Conservation (phyloP, 106 monocot genomes). For the Phalaenopsis equestris region DNA sequence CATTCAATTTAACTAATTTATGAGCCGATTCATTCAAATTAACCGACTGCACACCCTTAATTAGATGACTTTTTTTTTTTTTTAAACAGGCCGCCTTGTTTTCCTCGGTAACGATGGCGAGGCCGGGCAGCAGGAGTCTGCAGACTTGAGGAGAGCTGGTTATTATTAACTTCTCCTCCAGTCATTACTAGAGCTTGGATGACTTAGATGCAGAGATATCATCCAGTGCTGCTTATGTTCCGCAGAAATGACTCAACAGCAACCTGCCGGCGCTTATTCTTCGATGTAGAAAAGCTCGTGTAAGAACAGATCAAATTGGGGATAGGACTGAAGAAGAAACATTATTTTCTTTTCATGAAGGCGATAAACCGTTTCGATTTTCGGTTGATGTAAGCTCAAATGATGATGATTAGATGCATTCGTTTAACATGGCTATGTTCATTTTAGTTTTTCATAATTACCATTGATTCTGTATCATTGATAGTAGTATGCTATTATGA, state of each 20-base stretch:
- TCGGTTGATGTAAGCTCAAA: too few species aligned
- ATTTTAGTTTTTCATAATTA: too few species aligned
- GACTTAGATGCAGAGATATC: not conserved
- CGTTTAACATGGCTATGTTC: too few species aligned
- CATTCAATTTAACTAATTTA: too few species aligned
- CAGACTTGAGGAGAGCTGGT: conserved; percentile 33
- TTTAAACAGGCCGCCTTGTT: conserved; percentile 37
- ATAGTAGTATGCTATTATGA: too few species aligned
- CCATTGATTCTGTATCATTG: too few species aligned
- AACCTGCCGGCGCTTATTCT: not conserved
- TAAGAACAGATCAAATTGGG: not conserved
- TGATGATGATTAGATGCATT: too few species aligned
- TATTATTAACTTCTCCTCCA: conserved; percentile 22
- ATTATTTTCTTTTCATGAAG: not conserved
- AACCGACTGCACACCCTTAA: too few species aligned
- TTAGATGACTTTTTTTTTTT: not conserved
- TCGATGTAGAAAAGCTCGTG: not conserved
- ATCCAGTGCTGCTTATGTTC: too few species aligned
- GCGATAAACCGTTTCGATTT: too few species aligned
- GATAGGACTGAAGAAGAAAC: not conserved
- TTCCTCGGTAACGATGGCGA: conserved; percentile 32
- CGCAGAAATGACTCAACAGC: not conserved
- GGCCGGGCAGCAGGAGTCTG: conserved; percentile 19
- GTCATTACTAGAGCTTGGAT: not conserved
- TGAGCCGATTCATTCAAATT: too few species aligned